Base-by-base conservation (phyloP, 2,329 filamentous ascomycete species). In the Chaetoscypha palmicola region DNA sequence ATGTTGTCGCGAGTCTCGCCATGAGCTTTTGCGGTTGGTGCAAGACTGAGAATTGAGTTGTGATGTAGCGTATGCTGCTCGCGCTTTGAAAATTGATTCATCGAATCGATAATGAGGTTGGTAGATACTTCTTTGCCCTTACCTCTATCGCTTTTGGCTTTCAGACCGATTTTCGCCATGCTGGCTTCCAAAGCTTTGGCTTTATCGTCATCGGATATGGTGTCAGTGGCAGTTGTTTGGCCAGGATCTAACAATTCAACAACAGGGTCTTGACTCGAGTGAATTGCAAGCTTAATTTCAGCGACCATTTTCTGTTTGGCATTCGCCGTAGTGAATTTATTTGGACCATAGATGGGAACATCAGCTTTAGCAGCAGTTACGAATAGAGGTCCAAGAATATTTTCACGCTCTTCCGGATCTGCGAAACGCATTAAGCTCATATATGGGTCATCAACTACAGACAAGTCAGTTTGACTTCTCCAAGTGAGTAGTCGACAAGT, bases 391-490 rank as follows among this genome's bases (percentile, higher is more conserved):
- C 72, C 75, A 20, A 80, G 63, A 46, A 79, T 71, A 16, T 71
- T 68, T 5, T 68, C 63, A 4, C 71, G 67, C 38, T 80, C 73
- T 0, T 64, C 57, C n/a, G 68, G 63, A 48, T 82, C 77, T 20
- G 45, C 45, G 36, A 83, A 78, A 16, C 72, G 67, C 69, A 82
- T 76, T 19, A 79, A 59, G 37, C 68, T 67, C 39, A 75, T 71
- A 49, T 81, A 80, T 2, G 68, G 65, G 1, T 67, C 60, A 8
- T 68, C 68, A 51, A 73, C 76, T 77, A n/a, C n/a, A n/a, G n/a
- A n/a, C n/a, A n/a, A 38, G 12, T 28, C 14, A 24, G 2, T 22
- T 36, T 46, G 67, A 42, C 68, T 63, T 39, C 30, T 33, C 12
- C 16, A 26, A 10, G 11, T 14, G 17, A 31, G 19, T 21, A 19